Evolutionary conservation across 495 filamentous ascomycete species (phyloP), one percentile per base, ranked within the genome.

Genomic region (Penicillium egyptiacum): DNA sequence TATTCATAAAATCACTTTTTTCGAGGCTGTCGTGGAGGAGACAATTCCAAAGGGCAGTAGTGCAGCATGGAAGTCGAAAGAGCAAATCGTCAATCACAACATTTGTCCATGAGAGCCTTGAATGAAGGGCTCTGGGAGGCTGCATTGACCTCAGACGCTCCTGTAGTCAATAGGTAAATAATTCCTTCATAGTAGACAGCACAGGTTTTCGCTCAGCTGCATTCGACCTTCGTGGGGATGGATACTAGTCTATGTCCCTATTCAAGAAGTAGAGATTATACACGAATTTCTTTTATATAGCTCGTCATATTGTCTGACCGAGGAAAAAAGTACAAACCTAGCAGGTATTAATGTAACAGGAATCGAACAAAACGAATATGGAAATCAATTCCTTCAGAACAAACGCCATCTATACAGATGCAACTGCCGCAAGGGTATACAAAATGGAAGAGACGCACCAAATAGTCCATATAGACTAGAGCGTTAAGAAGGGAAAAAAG

Each of bases 361-460:
- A 63, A 66, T 53, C 39, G 14, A 31, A 64, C 56, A 64, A 57
- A 64, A 12, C 26, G 50, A 56, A 64, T 43, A 65, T 50, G 55
- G 53, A 20, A 52, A 49, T 61, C 47, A 25, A 61, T 61, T 62
- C 51, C 58, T 54, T 55, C 53, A 55, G 50, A 59, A 63, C 55
- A 61, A 74, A 74, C 73, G 73, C 71, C 71, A 69, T 72, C 67
- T 69, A 70, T 70, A 73, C 62, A 70, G 57, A 67, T 70, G 64
- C 68, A 70, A 66, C 57, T 60, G 42, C 66, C 57, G 49, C 66
- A 71, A 55, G 73, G 70, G 71, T 74, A 72, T 74, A 74, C 68
- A 68, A 56, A 53, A 55, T 37, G 26, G 53, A 46, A 55, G 39
- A 30, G 3, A 46, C 19, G 30, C 53, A 33, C 33, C 37, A 47